Conservation (phyloP, 257 asterid genomes). For the Forsythia viridissima region DNA sequence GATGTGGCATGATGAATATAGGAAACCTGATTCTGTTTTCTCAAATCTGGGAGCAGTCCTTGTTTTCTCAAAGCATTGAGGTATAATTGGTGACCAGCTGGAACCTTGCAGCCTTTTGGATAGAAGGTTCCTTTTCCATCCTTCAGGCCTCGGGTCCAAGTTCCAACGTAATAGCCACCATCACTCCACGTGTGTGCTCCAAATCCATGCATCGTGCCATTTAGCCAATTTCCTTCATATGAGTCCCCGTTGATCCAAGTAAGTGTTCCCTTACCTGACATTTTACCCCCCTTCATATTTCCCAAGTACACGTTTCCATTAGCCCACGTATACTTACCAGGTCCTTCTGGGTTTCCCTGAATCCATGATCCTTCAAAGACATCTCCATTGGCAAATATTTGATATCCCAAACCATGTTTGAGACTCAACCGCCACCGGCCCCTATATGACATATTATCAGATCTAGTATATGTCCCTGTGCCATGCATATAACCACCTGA, state of each 20-base stretch:
- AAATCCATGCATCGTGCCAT: conserved; percentile 87
- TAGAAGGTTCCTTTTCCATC: conserved; percentile 95
- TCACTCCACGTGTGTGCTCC: conserved; percentile 88
- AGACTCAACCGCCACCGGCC: conserved; percentile 85
- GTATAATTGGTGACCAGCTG: conserved; percentile 66
- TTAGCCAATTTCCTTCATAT: conserved; percentile 81
- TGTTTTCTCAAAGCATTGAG: conserved; percentile 83
- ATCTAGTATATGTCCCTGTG: conserved; percentile 59
- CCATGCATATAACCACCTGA: conserved; percentile 89
- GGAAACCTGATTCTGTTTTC: conserved; percentile 73
- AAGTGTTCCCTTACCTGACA: conserved; percentile 93
- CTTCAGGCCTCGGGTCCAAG: conserved; percentile 88
- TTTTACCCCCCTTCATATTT: conserved; percentile 77
- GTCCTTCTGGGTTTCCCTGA: conserved; percentile 93
- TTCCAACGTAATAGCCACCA: conserved; percentile 83
- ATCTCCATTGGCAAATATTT: conserved; percentile 75
- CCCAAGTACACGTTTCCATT: conserved; percentile 86
- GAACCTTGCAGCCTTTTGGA: conserved; percentile 71
- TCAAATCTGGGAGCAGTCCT: conserved; percentile 80
- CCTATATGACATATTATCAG: conserved; percentile 52
- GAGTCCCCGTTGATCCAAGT: conserved; percentile 84
- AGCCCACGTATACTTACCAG: conserved; percentile 90
- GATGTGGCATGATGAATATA: conserved; percentile 59
- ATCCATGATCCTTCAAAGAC: conserved; percentile 93
- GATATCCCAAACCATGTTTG: conserved; percentile 94